A percentile compares a stretch with the other conserved stretches of the same genome.
Conservation (phyloP, 768 basidiomycete species). For the Tulasnella sp. region DNA sequence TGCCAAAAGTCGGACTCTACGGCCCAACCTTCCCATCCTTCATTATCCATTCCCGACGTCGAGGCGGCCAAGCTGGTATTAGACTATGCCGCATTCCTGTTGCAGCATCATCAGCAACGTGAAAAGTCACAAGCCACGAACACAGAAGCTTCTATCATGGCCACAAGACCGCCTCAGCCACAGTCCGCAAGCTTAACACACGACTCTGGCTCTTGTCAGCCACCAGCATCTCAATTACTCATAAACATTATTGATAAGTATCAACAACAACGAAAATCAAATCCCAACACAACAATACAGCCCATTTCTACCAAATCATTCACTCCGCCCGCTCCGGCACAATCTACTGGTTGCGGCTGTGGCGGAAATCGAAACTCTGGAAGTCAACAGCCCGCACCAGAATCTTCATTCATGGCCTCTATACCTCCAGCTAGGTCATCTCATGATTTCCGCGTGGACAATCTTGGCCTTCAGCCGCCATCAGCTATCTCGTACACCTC, state of each 20-base stretch:
- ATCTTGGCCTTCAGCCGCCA: no score
- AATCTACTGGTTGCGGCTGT: neutral
- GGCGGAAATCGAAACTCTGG: no score
- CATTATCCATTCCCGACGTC: neutral
- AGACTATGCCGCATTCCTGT: constrained; percentile 9
- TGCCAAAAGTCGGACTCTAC: no score
- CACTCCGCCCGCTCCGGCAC: no score
- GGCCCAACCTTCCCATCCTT: no score
- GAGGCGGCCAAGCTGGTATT: constrained; percentile 12
- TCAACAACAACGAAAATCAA: constrained; percentile 9
- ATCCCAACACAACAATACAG: no score
- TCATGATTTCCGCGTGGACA: no score
- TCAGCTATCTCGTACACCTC: no score
- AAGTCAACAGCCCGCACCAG: no score
- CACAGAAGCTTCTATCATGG: neutral
- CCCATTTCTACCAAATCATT: neutral
- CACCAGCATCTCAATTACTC: constrained; percentile 10
- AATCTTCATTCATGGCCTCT: no score
- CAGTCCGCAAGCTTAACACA: neutral
- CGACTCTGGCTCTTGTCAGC: constrained; percentile 1
- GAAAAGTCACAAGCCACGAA: no score
- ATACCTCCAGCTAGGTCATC: no score
- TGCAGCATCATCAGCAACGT: neutral
- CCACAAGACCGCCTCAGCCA: neutral
- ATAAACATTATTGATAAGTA: constrained; percentile 10